Conservation (phyloP, 1,284 basidiomycete genomes). For the Austroboletus olivaceoglutinosus region DNA sequence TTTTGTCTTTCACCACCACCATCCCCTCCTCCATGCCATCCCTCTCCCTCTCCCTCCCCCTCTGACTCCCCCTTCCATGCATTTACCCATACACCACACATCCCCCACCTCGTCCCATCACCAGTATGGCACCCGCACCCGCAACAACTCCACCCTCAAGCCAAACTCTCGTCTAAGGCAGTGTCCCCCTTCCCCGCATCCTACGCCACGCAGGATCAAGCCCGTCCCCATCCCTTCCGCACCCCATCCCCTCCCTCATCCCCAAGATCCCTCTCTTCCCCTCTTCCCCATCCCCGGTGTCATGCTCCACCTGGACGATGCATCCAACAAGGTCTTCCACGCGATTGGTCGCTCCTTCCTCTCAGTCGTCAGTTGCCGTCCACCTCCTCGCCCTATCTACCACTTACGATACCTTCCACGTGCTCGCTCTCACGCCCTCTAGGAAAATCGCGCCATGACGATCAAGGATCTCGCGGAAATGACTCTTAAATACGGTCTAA, state of each 20-base stretch:
- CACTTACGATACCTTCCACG: slow-evolving; percentile 14
- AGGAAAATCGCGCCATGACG: slow-evolving; percentile 79
- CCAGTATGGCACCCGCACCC: slow-evolving; percentile 54
- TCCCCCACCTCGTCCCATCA: slow-evolving; percentile 20
- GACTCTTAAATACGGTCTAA: slow-evolving; percentile 58
- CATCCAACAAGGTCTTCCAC: slow-evolving; percentile 63
- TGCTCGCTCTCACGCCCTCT: slow-evolving; percentile 4
- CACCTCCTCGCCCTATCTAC: slow-evolving; percentile 10
- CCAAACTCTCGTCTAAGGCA: slow-evolving; percentile 51
- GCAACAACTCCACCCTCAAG: slow-evolving; percentile 50
- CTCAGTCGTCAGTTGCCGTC: slow-evolving; percentile 56
- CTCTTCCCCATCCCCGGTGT: slow-evolving; percentile 60
- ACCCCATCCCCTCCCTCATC: slow-evolving; percentile 12
- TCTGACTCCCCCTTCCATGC: slow-evolving; percentile 29
- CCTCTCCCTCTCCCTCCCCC: slow-evolving; percentile 22
- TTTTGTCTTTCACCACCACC: slow-evolving; percentile 38
- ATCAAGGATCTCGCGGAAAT: slow-evolving; percentile 78
- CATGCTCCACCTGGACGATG: slow-evolving; percentile 70
- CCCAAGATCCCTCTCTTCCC: slow-evolving; percentile 15
- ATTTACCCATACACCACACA: slow-evolving; percentile 30
- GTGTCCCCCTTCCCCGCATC: slow-evolving; percentile 32
- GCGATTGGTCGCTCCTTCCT: slow-evolving; percentile 69
- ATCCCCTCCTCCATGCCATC: slow-evolving; percentile 29
- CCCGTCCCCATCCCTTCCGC: slow-evolving; percentile 29
- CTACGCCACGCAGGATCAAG: slow-evolving; percentile 38